Evolutionary conservation across 2,329 filamentous ascomycete species (phyloP).

Genomic region (Pleurostoma richardsiae): DNA sequence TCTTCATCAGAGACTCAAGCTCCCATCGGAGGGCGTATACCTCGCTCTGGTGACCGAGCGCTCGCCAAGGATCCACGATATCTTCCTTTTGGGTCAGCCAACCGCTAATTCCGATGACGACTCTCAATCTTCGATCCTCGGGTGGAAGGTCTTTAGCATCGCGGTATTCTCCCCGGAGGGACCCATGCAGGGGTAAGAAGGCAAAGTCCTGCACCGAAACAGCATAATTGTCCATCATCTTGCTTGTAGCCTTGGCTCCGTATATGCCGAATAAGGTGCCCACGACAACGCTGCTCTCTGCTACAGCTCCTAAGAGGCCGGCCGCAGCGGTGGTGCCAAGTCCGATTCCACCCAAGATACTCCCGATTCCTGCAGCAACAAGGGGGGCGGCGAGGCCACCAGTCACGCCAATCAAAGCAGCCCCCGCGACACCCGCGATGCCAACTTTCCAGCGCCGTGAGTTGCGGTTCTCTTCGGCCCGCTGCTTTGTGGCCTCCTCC

Average conservation of each 20-base stretch:
- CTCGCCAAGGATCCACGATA: slow-evolving; percentile 72
- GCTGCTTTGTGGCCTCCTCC: slow-evolving; percentile 59
- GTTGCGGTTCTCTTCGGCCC: slow-evolving; percentile 59
- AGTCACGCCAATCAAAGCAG: slow-evolving; percentile 13
- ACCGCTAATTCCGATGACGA: slow-evolving; percentile 79
- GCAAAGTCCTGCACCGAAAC: slow-evolving; percentile 86
- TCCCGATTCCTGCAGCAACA: slow-evolving; percentile 73
- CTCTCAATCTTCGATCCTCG: slow-evolving; percentile 63
- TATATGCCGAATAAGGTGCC: slow-evolving; percentile 92
- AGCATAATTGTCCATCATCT: slow-evolving; percentile 85
- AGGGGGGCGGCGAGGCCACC: slow-evolving; percentile 73
- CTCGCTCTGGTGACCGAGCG: slow-evolving; percentile 68
- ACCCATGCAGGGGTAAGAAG: slow-evolving; percentile 67
- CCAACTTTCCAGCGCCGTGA: slow-evolving; percentile 70
- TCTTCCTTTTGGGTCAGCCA: slow-evolving; percentile 72
- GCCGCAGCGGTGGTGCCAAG: slow-evolving; percentile 71
- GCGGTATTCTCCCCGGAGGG: slow-evolving; percentile 31
- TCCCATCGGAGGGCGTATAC: slow-evolving; percentile 84
- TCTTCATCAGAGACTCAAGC: slow-evolving; percentile 66
- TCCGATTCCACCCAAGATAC: slow-evolving; percentile 57
- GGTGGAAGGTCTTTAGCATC: slow-evolving; percentile 47
- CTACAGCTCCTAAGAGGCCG: slow-evolving; percentile 72
- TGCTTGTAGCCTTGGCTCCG: slow-evolving; percentile 72
- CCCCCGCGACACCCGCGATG: slow-evolving; percentile 36
- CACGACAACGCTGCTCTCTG: slow-evolving; percentile 73